Base-by-base conservation (phyloP, 495 filamentous ascomycete species). In the Opeltia flavorubescens region DNA sequence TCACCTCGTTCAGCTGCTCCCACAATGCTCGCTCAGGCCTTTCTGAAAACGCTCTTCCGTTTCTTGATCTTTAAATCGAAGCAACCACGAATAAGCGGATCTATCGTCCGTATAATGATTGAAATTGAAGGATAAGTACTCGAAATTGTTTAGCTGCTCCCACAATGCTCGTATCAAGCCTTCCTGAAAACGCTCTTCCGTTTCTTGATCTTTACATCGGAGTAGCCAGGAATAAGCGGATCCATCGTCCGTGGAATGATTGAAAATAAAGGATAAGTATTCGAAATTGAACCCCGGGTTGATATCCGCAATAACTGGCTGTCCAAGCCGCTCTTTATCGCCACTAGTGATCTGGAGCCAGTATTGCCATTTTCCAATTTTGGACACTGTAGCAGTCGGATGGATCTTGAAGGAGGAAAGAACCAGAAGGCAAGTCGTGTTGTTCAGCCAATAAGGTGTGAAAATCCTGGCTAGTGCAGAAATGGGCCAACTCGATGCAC, bases 211-310 rank as follows among this genome's bases (percentile, higher is more conserved):
- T 54, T 81, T 84, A 70, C 96, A 98, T 23, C 89, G 78, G 27
- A 98, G 66, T 4, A 98, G 77, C 91, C 93, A 98, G 0, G 93
- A 96, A 60, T 86, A 95, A 5, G 91, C 89, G 7, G 84, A 81
- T 3, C 89, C 87, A 62, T 94, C 85, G 13, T 81, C 74, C 6
- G 80, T 70, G 57, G 93, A 96, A 57, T 95, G 86, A 58, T 96
- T 96, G 72, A 98, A 98, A 59, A 98, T 95, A 64, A 96, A 95
- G 2, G 91, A 95, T 17, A 94, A 70, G 52, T 86, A 95, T 63
- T 96, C 91, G 51, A 94, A 96, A 66, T 95, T 96, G 71, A 98
- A 98, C 28, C 96, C 91, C 0, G 91, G 93, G 56, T 98, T 98
- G 58, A 96, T 84, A 54, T 96, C 93, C 4, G 81, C 79, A 23